These are phyloP conservation scores for Sporothrix variecibatus DNA, from an alignment of 2,329 filamentous ascomycete genomes.

Conservation along the genomic window DNA sequence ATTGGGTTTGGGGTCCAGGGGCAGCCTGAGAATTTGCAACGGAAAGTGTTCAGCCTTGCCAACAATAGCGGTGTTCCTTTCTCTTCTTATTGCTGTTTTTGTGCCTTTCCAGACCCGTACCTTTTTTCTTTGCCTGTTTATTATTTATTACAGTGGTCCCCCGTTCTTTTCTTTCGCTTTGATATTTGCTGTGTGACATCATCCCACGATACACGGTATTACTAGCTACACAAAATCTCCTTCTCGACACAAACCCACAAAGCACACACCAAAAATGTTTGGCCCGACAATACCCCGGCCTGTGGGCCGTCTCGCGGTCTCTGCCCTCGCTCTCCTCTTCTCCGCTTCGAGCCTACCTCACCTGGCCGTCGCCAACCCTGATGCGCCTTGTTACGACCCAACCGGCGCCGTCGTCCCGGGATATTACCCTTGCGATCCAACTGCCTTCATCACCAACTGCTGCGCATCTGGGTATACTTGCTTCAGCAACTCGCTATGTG, in stretches of 20 bases:
- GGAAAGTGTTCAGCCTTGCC: conserved; percentile 3
- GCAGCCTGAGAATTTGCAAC: not conserved
- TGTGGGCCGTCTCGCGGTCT: not conserved
- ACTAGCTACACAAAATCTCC: not conserved
- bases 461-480: conserved; percentile 35
- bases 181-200: not conserved
- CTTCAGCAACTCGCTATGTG: conserved; percentile 34
- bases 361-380: not conserved
- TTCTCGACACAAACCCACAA: not conserved
- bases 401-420: conserved; percentile 29
- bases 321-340: not conserved
- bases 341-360: not conserved
- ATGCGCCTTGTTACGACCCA: conserved; percentile 34
- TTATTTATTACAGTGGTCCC: not conserved
- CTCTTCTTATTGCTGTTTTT: not conserved
- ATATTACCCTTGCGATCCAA: conserved; percentile 32
- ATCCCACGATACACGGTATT: not conserved
- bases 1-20: not conserved
- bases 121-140: not conserved
- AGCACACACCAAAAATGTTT: not conserved
- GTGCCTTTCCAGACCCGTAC: not conserved
- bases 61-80: not conserved
- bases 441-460: conserved; percentile 31
- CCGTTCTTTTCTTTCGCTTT: not conserved
- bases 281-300: not conserved